phyloP scores from a whole-genome alignment of 768 basidiomycete species.

The Crassisporium funariophilum region DNA sequence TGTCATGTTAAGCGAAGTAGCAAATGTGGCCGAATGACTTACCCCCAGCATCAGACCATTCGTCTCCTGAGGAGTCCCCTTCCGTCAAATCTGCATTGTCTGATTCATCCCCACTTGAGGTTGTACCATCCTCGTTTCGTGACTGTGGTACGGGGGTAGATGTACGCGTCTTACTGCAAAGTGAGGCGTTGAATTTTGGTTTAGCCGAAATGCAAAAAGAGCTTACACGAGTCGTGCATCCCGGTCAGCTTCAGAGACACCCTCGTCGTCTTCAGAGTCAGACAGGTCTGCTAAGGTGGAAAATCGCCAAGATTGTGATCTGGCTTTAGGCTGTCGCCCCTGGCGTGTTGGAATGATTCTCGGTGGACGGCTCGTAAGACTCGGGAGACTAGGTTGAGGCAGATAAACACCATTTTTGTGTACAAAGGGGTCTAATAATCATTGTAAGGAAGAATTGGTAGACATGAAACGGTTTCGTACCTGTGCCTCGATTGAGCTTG shows the following conservation, averaged over 20 bases:
- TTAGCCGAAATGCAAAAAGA: neutral
- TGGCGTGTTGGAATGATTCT: constrained; percentile 17
- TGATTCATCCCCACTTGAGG: constrained; percentile 77
- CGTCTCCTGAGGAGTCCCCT: constrained; percentile 46
- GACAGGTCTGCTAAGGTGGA: constrained; percentile 39
- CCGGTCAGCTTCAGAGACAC: constrained; percentile 64
- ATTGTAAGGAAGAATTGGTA: too few species aligned
- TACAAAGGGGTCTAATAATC: constrained; percentile 23
- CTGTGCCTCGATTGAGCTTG: constrained; percentile 6
- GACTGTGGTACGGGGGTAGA: constrained; percentile 39
- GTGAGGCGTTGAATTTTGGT: constrained; percentile 3
- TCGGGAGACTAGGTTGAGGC: constrained; percentile 34
- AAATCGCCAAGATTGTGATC: constrained; percentile 21
- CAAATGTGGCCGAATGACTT: constrained; percentile 8
- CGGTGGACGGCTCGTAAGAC: constrained; percentile 32
- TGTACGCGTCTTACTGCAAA: constrained; percentile 53
- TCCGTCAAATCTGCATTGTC: constrained; percentile 74
- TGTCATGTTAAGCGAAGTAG: neutral
- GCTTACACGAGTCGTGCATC: constrained; percentile 74
- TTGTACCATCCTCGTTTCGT: constrained; percentile 46
- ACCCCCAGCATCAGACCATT: constrained; percentile 51
- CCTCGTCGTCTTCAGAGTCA: constrained; percentile 69
- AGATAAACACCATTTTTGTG: constrained; percentile 56
- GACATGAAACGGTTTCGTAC: too few species aligned
- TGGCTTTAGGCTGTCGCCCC: neutral